Evolutionary conservation across 1,284 basidiomycete genomes (phyloP).

Genomic region (Clitocybe nebularis): DNA sequence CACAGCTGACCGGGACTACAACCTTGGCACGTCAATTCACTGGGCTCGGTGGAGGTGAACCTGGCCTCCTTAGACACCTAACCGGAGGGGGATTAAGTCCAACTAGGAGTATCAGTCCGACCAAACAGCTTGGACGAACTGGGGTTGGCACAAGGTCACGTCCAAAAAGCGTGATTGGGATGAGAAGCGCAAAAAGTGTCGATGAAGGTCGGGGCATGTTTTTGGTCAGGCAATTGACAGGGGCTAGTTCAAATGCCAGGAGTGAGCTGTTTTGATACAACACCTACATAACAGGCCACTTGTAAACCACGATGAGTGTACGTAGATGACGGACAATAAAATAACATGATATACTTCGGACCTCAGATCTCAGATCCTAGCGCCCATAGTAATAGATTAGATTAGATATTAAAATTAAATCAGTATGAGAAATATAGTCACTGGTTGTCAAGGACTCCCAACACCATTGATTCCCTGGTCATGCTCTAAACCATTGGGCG

Average conservation of each 20-base stretch:
- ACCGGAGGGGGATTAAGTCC: slow-evolving; percentile 66
- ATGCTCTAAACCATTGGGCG: no score
- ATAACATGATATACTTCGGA: no score
- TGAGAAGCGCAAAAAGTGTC: slow-evolving; percentile 49
- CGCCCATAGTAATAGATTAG: background rate
- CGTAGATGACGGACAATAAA: no score
- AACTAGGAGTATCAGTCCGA: slow-evolving; percentile 55
- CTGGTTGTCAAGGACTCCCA: no score
- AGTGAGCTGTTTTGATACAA: slow-evolving; percentile 16
- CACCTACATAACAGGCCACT: background rate
- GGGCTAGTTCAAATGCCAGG: slow-evolving; percentile 28
- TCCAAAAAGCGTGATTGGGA: slow-evolving; percentile 63
- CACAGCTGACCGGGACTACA: slow-evolving; percentile 65
- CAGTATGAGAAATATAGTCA: no score
- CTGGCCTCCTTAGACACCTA: slow-evolving; percentile 51
- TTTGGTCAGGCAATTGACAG: slow-evolving; percentile 69
- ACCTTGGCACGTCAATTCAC: slow-evolving; percentile 75
- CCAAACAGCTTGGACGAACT: slow-evolving; percentile 46
- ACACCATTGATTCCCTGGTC: no score
- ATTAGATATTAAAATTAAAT: no score
- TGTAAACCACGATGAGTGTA: background rate
- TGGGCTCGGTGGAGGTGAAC: slow-evolving; percentile 41
- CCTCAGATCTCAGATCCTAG: no score
- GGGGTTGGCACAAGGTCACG: slow-evolving; percentile 34
- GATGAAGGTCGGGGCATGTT: slow-evolving; percentile 66